Conservation (phyloP, 805 yeast genomes). For the Cephaloascus fragrans region DNA sequence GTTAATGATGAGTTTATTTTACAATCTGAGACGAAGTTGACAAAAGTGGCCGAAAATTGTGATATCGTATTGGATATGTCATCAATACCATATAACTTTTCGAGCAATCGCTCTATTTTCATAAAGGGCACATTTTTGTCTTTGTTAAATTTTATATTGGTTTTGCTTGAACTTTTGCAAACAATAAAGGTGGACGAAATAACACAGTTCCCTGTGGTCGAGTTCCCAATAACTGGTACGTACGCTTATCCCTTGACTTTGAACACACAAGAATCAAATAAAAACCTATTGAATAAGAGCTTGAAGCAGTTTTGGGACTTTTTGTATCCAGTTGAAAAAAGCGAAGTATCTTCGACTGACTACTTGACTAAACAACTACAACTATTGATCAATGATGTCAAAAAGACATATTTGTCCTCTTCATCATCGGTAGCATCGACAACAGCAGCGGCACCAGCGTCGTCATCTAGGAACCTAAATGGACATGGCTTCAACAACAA, state of each 20-base stretch:
- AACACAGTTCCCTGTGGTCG: background rate
- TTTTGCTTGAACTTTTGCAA: background rate
- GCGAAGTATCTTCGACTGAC: background rate
- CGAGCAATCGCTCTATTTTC: background rate
- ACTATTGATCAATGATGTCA: background rate
- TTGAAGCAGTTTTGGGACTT: background rate
- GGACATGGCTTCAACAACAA: background rate
- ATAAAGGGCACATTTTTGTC: background rate
- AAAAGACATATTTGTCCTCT: background rate
- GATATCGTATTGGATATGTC: background rate
- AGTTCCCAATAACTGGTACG: background rate
- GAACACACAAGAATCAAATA: background rate
- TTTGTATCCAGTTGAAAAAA: background rate
- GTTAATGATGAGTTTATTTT: background rate
- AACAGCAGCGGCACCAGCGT: too few species aligned
- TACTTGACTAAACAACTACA: background rate
- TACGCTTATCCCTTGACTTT: constrained; percentile 1
- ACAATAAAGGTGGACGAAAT: background rate
- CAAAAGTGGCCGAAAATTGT: background rate
- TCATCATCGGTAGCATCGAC: background rate
- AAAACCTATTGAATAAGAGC: background rate
- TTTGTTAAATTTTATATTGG: background rate
- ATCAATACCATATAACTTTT: background rate
- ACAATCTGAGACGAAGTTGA: background rate
- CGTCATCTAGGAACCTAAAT: too few species aligned